Conservation (phyloP, 2,329 filamentous ascomycete genomes). For the Colletotrichum tamarilloi region DNA sequence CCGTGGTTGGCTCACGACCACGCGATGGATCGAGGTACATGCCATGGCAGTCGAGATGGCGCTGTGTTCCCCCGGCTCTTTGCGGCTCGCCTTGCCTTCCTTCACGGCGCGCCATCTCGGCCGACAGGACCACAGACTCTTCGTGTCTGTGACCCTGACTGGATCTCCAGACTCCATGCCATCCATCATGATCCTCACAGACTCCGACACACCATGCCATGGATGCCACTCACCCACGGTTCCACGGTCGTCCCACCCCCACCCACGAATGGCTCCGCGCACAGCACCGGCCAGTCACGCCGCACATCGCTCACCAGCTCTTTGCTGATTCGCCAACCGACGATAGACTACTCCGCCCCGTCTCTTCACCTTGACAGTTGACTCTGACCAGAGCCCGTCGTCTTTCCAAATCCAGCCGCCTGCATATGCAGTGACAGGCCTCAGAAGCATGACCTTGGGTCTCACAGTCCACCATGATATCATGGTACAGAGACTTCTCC, state of each 20-base stretch:
- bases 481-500: slow-evolving; percentile 28
- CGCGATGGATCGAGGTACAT: neutral
- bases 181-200: neutral
- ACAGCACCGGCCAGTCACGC: slow-evolving; percentile 7
- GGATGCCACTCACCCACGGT: no score
- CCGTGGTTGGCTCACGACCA: slow-evolving; percentile 13
- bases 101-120: slow-evolving; percentile 14
- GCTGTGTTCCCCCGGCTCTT: neutral
- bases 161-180: slow-evolving; percentile 1
- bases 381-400: slow-evolving; percentile 17
- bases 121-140: slow-evolving; percentile 6
- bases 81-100: neutral
- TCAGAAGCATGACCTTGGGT: slow-evolving; percentile 24
- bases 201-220: slow-evolving; percentile 13
- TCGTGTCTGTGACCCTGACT: neutral
- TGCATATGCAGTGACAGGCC: slow-evolving; percentile 33
- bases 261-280: slow-evolving; percentile 16
- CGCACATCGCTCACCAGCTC: slow-evolving; percentile 6
- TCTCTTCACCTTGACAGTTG: neutral
- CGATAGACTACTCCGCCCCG: slow-evolving; percentile 1
- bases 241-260: neutral
- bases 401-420: slow-evolving; percentile 29
- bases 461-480: slow-evolving; percentile 33
- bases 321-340: neutral
- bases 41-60: neutral